Percentiles rank a stretch among this genome's conserved stretches.
Conservation (phyloP, 108 stramenopile species). For the Nitzschia inconspicua region DNA sequence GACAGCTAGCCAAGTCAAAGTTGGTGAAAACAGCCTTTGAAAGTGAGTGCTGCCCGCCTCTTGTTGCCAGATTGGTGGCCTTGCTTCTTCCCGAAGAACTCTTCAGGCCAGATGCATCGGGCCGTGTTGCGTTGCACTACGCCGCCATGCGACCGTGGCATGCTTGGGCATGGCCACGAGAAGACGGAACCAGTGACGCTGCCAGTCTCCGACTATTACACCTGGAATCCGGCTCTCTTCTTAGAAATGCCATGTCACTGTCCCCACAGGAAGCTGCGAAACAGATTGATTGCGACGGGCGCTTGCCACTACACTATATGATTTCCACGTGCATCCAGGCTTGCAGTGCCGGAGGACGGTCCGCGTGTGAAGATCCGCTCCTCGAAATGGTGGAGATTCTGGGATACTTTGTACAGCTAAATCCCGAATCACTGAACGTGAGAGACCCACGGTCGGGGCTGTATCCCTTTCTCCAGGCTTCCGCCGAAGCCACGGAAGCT, state of each 20-base stretch:
- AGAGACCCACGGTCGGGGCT: conserved; percentile 54
- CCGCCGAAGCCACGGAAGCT: conserved; percentile 28
- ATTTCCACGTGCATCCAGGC: conserved; percentile 57
- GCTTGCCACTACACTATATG: conserved; percentile 59
- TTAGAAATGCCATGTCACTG: conserved; percentile 43
- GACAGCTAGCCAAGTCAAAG: conserved; percentile 25
- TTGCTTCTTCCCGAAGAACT: conserved; percentile 55
- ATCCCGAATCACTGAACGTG: conserved; percentile 46
- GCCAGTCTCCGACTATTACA: conserved; percentile 29
- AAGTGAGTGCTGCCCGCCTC: conserved; percentile 48
- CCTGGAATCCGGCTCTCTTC: conserved; percentile 41
- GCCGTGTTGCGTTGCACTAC: conserved; percentile 59
- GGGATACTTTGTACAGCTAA: conserved; percentile 34
- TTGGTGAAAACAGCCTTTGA: conserved; percentile 52
- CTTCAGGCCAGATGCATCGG: conserved; percentile 29
- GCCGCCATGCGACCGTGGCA: conserved; percentile 53
- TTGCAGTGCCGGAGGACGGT: conserved; percentile 35
- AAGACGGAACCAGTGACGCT: conserved; percentile 30
- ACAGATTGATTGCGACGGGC: conserved; percentile 32
- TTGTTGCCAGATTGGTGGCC: conserved; percentile 46
- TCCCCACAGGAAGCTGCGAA: conserved; percentile 33
- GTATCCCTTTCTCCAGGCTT: conserved; percentile 66
- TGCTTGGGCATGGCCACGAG: conserved; percentile 47
- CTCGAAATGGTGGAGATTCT: conserved; percentile 38
- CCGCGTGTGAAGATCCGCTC: conserved; percentile 29